Conservation (phyloP, 2,329 filamentous ascomycete species). For the Amauroascus verrucosus region DNA sequence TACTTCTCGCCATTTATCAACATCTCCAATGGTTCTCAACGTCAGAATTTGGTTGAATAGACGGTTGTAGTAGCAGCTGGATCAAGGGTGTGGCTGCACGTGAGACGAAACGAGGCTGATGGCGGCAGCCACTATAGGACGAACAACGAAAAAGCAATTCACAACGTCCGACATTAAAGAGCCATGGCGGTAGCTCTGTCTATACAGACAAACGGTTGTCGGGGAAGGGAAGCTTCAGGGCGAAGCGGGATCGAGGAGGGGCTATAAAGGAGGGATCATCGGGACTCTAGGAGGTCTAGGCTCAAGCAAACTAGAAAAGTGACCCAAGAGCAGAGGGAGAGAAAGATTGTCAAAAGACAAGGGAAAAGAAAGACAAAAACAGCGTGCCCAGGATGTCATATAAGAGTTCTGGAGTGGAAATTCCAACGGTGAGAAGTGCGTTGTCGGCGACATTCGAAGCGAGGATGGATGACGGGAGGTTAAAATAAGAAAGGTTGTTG, state of each 20-base stretch:
- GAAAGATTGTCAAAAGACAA: neutral
- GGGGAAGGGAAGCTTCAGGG: neutral
- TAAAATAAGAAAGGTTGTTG: conserved; percentile 10
- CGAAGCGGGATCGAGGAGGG: conserved; percentile 9
- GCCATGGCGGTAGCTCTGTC: conserved; percentile 1
- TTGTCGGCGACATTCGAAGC: conserved; percentile 7
- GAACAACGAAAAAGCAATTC: conserved; percentile 2
- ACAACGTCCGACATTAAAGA: neutral
- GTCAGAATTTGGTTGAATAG: neutral
- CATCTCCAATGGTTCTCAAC: conserved; percentile 11
- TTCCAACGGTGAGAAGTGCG: conserved; percentile 4
- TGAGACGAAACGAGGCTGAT: conserved; percentile 8
- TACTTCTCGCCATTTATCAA: conserved; percentile 21
- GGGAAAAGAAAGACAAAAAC: neutral
- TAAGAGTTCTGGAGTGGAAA: conserved; percentile 1
- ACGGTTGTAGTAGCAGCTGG: neutral
- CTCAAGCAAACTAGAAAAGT: neutral
- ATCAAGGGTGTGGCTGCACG: conserved; percentile 7
- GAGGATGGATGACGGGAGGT: conserved; percentile 11
- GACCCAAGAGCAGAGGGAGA: neutral
- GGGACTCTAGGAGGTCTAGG: conserved; percentile 1
- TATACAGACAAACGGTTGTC: neutral
- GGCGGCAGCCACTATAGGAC: neutral
- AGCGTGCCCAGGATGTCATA: conserved; percentile 5
- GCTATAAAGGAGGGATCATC: conserved; percentile 11